These are phyloP conservation scores for Alternaria ethzedia DNA, from an alignment of 2,329 filamentous ascomycete genomes.

Conservation along the genomic window DNA sequence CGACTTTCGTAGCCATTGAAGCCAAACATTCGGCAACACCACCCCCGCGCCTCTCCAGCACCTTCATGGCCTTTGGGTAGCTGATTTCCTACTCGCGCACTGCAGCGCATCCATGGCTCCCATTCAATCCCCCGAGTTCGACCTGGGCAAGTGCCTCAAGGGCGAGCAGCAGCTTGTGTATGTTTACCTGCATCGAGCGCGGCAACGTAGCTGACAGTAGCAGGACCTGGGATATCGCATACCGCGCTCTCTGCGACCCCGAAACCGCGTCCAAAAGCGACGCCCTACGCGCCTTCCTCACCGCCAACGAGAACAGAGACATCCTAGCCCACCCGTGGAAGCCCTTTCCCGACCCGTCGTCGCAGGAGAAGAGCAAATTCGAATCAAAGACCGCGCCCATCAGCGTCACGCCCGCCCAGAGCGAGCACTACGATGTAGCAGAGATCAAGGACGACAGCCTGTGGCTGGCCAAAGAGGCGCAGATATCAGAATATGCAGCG, in stretches of 20 bases:
- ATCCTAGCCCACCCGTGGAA: conserved; percentile 72
- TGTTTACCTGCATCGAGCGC: conserved; percentile 45
- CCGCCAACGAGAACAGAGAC: conserved; percentile 69
- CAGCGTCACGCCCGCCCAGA: conserved; percentile 73
- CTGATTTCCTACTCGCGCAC: conserved; percentile 36
- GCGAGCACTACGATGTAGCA: conserved; percentile 73
- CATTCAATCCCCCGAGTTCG: conserved; percentile 60
- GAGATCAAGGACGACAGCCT: conserved; percentile 82
- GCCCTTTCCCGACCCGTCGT: conserved; percentile 68
- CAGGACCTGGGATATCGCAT: conserved; percentile 67
- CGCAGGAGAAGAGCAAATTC: conserved; percentile 72
- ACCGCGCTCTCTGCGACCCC: conserved; percentile 60
- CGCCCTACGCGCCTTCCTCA: conserved; percentile 70
- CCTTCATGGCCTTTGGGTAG: conserved; percentile 45
- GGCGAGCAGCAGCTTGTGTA: conserved; percentile 83
- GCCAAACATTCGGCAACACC: conserved; percentile 29
- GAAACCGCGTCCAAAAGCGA: conserved; percentile 50
- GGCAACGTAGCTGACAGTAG: conserved; percentile 44
- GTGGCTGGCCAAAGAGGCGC: conserved; percentile 81
- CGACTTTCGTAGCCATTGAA: conserved; percentile 25
- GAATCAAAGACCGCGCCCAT: conserved; percentile 88
- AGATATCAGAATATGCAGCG: conserved; percentile 81
- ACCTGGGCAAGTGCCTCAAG: conserved; percentile 82
- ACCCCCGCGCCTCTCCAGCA: conserved; percentile 18
- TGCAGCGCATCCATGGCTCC: conserved; percentile 48